Conservation (phyloP, 75 land plant species). For the Pseudotsuga menziesii region DNA sequence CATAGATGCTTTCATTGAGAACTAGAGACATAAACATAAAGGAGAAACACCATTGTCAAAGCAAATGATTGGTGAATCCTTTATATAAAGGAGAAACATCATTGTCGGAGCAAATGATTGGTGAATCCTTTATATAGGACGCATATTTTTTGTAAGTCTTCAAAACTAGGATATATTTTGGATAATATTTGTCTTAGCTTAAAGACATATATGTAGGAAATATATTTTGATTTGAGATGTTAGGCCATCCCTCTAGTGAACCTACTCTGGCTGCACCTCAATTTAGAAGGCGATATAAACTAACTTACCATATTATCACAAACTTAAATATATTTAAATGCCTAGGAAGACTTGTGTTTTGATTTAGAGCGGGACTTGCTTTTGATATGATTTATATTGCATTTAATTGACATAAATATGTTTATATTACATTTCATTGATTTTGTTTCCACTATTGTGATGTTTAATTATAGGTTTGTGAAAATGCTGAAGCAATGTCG, state of each 20-base stretch:
- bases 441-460: neutral
- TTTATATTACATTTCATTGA: neutral
- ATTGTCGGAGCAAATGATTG: neutral
- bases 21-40: too few species aligned
- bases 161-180: neutral
- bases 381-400: neutral
- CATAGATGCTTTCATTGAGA: too few species aligned
- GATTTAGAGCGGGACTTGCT: neutral
- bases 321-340: neutral
- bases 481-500: neutral
- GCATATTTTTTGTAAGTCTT: neutral
- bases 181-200: neutral
- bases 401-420: neutral
- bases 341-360: neutral
- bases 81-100: too few species aligned
- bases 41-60: neutral
- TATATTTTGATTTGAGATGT: neutral
- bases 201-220: neutral
- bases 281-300: neutral
- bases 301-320: neutral
- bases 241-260: neutral
- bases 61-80: neutral
- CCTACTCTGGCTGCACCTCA: neutral
- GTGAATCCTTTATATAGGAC: neutral
- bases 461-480: neutral